These are phyloP conservation scores for Cicer pinnatifidum DNA, from an alignment of 306 rosid species.

Conservation along the genomic window DNA sequence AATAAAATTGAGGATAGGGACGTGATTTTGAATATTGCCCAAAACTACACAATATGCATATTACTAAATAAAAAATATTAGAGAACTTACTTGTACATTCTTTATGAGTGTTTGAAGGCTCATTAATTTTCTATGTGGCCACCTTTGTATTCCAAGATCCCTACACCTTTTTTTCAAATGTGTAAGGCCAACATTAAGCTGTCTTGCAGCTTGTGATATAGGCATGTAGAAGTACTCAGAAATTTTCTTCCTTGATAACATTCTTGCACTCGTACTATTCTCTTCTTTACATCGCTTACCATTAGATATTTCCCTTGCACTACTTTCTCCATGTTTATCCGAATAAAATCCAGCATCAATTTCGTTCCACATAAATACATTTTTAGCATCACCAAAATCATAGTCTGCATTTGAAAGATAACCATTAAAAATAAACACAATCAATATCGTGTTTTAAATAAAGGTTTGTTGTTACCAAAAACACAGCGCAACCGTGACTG, in stretches of 20 bases:
- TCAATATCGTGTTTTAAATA: too few relatives aligned
- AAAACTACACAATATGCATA: not conserved
- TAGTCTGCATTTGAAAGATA: constrained; percentile 42
- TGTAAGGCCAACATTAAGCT: constrained; percentile 75
- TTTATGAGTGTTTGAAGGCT: constrained; percentile 77
- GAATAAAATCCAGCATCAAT: constrained; percentile 35
- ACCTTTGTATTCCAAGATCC: constrained; percentile 76
- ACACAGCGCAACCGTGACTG: too few relatives aligned
- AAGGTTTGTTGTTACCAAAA: too few relatives aligned
- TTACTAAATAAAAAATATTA: not conserved
- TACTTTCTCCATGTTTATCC: constrained; percentile 38
- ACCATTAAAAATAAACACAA: not conserved
- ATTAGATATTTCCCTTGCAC: constrained; percentile 27
- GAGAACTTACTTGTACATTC: constrained; percentile 59
- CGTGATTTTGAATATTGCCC: not conserved
- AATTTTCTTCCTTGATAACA: constrained; percentile 51
- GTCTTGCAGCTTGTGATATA: constrained; percentile 68
- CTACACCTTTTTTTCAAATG: constrained; percentile 79
- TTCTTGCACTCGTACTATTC: constrained; percentile 43
- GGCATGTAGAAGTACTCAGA: constrained; percentile 75
- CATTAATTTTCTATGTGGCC: constrained; percentile 86
- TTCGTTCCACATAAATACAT: constrained; percentile 39
- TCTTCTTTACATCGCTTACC: constrained; percentile 37
- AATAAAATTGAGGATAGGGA: too few relatives aligned
- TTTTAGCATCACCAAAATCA: constrained; percentile 37